A percentile compares a stretch with the other conserved stretches of the same genome.
These are phyloP conservation scores for Silene coronaria DNA, from an alignment of 179 eudicot species.

Conservation along the genomic window DNA sequence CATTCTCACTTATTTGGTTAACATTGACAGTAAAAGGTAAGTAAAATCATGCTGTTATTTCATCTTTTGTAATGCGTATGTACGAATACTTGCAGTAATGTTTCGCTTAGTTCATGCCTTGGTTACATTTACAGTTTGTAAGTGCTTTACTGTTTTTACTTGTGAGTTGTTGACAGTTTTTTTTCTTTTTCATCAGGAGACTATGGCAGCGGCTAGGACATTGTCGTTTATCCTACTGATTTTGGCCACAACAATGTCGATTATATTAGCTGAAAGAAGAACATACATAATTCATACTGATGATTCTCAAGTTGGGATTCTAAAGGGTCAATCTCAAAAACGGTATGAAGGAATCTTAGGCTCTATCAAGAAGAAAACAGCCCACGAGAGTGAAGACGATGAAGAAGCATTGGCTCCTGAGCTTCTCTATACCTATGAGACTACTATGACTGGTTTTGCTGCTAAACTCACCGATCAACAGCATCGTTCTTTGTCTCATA, in stretches of 20 bases:
- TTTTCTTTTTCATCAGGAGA: not conserved
- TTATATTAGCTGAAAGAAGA: constrained; percentile 26
- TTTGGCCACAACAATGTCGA: constrained; percentile 24
- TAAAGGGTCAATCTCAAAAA: constrained; percentile 28
- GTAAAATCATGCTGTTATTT: not conserved
- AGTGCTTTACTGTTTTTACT: not conserved
- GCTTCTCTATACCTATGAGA: constrained; percentile 58
- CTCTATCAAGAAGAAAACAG: constrained; percentile 25
- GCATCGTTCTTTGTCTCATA: constrained; percentile 24
- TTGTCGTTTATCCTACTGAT: constrained; percentile 17
- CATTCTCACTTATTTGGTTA: not conserved
- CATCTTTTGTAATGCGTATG: not conserved
- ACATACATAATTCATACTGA: constrained; percentile 58
- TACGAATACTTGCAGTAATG: not conserved
- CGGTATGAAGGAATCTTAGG: constrained; percentile 41
- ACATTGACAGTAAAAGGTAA: constrained; percentile 3
- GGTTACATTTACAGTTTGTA: not conserved
- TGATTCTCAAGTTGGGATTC: constrained; percentile 28
- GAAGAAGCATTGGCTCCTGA: constrained; percentile 37
- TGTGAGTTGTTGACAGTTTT: not conserved
- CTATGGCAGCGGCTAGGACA: constrained; percentile 16
- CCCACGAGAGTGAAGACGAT: constrained; percentile 24
- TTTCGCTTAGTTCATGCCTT: not conserved
- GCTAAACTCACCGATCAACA: constrained; percentile 48
- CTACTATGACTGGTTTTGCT: constrained; percentile 54